Evolutionary conservation across 768 basidiomycete genomes (phyloP), one percentile per base, ranked within the genome.

Genomic region (Psilocybe tampanensis): DNA sequence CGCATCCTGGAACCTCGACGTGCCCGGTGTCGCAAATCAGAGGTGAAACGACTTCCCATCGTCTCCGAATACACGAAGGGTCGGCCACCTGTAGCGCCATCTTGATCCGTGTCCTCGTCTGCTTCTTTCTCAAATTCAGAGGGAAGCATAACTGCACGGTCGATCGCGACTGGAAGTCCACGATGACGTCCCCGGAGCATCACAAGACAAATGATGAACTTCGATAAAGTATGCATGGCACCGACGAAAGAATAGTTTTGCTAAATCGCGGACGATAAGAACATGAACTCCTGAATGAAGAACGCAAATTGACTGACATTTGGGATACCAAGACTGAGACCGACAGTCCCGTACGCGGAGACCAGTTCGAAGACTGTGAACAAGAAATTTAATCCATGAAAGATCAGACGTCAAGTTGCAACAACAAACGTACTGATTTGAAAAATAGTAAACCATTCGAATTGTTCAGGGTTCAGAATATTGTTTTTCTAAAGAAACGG

Each of bases 161-260:
- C 92, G 45, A 95, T 93, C 8, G 92, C 93, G 19, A 91, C 88
- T 0, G 92, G 92, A 7, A 94, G 75, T 34, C 93, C 92, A 45
- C 95, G 88, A 70, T 98, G 95, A 12, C 94, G 84, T 8, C 95
- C 94, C 55, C 97, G 90, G 59, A 99, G 81, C 93, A 98, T 98
- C 62, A 98, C 94, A 9, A 83, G 70, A 66, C 86, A 88, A 23
- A 98, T 63, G 55, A 98, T 86, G 33, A 98, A 80, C 71, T 98
- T 98, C 0, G 94, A 95, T 5, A 97, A 72, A 0, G 89, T 83
- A 13, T 80, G 76, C 56, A 95, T 86, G 9, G 88, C 84, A 1
- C 94, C 95, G 5, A 85, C 84, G 52, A 98, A 81, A 0, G 92
- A 92, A 64, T 85, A 92, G 67, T 90, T 89, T 68, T 83, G 79